A percentile compares a stretch with the other conserved stretches of the same genome.
Conservation (phyloP, 2,329 filamentous ascomycete species). For the Aspergillus melleus region DNA sequence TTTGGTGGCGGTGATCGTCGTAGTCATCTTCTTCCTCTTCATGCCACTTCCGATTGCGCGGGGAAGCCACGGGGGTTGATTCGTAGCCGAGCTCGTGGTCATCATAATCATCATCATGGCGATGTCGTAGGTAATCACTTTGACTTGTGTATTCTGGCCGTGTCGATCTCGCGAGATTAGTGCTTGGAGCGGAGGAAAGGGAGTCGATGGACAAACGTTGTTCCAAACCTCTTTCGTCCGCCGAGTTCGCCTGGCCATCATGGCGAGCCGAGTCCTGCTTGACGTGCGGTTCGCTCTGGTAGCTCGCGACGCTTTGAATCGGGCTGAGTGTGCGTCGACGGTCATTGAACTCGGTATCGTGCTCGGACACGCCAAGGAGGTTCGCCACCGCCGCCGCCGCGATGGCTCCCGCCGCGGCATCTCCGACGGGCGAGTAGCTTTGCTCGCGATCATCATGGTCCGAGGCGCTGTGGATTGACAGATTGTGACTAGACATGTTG, state of each 20-base stretch:
- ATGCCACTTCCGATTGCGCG: slow-evolving; percentile 23
- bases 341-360: slow-evolving; percentile 55
- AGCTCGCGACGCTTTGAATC: slow-evolving; percentile 89
- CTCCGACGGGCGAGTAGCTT: slow-evolving; percentile 29
- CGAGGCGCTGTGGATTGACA: slow-evolving; percentile 47
- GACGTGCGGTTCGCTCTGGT: slow-evolving; percentile 68
- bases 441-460: slow-evolving; percentile 48
- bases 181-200: slow-evolving; percentile 58
- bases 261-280: slow-evolving; percentile 58
- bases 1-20: slow-evolving; percentile 39
- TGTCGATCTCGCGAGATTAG: slow-evolving; percentile 56
- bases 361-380: slow-evolving; percentile 44
- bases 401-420: slow-evolving; percentile 39
- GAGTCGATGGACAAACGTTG: slow-evolving; percentile 58
- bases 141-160: slow-evolving; percentile 55
- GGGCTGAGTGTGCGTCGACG: slow-evolving; percentile 77
- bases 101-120: slow-evolving; percentile 24
- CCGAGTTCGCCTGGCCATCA: slow-evolving; percentile 54
- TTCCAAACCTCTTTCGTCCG: slow-evolving; percentile 59
- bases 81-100: slow-evolving; percentile 42
- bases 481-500: slow-evolving; percentile 54
- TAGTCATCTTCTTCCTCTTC: slow-evolving; percentile 26
- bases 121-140: slow-evolving; percentile 50
- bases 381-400: slow-evolving; percentile 42
- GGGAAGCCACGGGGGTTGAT: slow-evolving; percentile 28